Conservation (phyloP, 331 rosid genomes). For the Arachis monticola region DNA sequence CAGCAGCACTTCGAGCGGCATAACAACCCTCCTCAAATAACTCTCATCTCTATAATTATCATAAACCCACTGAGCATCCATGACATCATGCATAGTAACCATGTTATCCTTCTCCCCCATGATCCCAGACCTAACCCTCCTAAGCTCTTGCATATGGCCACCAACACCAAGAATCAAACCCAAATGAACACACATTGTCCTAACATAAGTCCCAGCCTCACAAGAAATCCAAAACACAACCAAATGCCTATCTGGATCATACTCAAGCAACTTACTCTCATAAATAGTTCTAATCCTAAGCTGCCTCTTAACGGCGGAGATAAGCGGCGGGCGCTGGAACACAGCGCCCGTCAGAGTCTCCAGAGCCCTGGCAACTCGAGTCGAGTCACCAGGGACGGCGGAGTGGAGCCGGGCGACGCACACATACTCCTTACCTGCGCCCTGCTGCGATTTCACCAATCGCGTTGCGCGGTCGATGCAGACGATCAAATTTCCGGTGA, state of each 20-base stretch:
- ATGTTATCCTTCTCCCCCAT: constrained; percentile 93
- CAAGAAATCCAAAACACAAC: constrained; percentile 97
- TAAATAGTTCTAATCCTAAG: constrained; percentile 90
- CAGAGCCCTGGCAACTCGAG: constrained; percentile 82
- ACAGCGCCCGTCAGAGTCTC: constrained; percentile 92
- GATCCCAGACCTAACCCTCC: constrained; percentile 94
- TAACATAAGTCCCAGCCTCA: constrained; percentile 94
- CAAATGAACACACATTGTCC: constrained; percentile 90
- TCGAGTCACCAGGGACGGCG: constrained; percentile 61
- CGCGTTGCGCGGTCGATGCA: constrained; percentile 95
- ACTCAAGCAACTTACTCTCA: constrained; percentile 96
- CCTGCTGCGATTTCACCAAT: constrained; percentile 88
- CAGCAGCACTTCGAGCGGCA: constrained; percentile 45
- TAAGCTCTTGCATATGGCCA: constrained; percentile 93
- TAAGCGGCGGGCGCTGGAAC: constrained; percentile 88
- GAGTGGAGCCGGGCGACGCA: constrained; percentile 87
- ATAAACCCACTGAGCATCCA: constrained; percentile 88
- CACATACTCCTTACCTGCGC: constrained; percentile 94
- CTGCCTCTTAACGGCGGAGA: constrained; percentile 90
- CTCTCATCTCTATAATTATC: constrained; percentile 80
- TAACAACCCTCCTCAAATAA: constrained; percentile 78
- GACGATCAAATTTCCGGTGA: constrained; percentile 88
- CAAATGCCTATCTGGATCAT: constrained; percentile 72
- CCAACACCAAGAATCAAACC: constrained; percentile 94
- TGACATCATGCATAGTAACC: constrained; percentile 95